Percentiles rank a stretch among this genome's conserved stretches.
Conservation (phyloP, 2,329 filamentous ascomycete genomes). For the Verticillium nubilum region DNA sequence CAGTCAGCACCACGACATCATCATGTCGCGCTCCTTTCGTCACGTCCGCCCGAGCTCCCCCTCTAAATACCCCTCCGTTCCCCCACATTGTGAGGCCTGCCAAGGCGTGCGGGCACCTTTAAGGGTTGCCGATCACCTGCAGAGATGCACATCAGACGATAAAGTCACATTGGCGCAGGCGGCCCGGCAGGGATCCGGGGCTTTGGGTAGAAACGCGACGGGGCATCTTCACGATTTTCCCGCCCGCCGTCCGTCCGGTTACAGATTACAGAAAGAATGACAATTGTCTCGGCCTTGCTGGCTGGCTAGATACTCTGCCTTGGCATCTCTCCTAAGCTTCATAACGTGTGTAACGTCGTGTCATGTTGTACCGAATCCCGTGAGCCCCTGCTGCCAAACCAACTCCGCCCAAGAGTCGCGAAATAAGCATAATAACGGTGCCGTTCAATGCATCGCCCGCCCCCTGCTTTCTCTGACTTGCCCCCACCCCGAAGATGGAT, state of each 20-base stretch:
- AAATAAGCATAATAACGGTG: not conserved
- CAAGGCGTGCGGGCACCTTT: not conserved
- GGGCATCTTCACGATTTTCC: not conserved
- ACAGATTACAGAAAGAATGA: too few relatives aligned
- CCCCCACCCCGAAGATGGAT: not conserved
- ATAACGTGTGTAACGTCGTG: too few relatives aligned
- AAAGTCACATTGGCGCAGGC: not conserved
- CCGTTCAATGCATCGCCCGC: not conserved
- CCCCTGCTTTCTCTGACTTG: not conserved
- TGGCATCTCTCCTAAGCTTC: too few relatives aligned
- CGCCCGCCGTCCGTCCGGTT: not conserved
- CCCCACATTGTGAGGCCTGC: not conserved
- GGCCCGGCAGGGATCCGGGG: not conserved
- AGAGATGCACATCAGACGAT: not conserved
- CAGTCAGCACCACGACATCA: not conserved
- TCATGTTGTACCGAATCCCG: too few relatives aligned
- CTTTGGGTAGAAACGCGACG: not conserved
- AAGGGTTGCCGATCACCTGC: not conserved
- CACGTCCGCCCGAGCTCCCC: not conserved
- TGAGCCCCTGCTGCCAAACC: not conserved
- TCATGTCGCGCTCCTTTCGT: not conserved
- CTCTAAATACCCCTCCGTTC: not conserved
- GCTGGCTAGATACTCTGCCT: too few relatives aligned
- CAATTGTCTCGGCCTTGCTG: too few relatives aligned
- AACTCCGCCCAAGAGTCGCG: not conserved